Percentiles rank a stretch among this genome's conserved stretches.
Conservation (phyloP, 441 rosid genomes). For the Manihot esculenta region DNA sequence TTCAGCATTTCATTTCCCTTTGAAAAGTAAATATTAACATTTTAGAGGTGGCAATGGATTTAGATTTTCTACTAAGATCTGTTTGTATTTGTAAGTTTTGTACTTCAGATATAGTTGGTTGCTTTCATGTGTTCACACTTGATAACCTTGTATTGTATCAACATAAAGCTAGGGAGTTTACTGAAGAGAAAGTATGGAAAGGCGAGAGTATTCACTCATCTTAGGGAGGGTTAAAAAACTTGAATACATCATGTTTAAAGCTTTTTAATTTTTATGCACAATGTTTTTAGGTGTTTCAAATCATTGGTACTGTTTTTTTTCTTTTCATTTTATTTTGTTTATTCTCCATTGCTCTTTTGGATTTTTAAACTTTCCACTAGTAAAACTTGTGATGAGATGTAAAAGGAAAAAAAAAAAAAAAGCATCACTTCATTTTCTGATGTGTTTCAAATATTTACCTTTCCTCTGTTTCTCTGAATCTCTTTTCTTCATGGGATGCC, state of each 20-base stretch:
- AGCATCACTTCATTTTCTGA: not conserved
- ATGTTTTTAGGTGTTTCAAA: not conserved
- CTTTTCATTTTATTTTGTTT: too few relatives aligned
- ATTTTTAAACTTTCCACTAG: not conserved
- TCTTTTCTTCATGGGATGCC: conserved; percentile 22
- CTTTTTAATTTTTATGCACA: not conserved
- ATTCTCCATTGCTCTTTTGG: not conserved
- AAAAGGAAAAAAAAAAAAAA: not conserved
- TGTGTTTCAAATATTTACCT: not conserved
- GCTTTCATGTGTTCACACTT: not conserved
- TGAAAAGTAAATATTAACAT: not conserved
- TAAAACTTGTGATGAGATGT: not conserved
- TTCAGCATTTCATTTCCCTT: not conserved
- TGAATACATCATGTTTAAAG: not conserved
- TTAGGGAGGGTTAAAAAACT: not conserved
- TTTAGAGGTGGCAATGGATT: not conserved
- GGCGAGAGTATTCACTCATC: not conserved
- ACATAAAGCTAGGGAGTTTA: not conserved
- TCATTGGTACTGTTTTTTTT: not conserved
- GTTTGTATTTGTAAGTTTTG: not conserved
- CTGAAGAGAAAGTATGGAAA: not conserved
- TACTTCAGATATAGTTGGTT: conserved; percentile 3
- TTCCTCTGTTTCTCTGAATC: conserved; percentile 3
- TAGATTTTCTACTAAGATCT: conserved; percentile 5
- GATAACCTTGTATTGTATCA: not conserved